A percentile compares a stretch with the other conserved stretches of the same genome.
Conservation (phyloP, 345 rosid genomes). For the Aquilaria malaccensis region DNA sequence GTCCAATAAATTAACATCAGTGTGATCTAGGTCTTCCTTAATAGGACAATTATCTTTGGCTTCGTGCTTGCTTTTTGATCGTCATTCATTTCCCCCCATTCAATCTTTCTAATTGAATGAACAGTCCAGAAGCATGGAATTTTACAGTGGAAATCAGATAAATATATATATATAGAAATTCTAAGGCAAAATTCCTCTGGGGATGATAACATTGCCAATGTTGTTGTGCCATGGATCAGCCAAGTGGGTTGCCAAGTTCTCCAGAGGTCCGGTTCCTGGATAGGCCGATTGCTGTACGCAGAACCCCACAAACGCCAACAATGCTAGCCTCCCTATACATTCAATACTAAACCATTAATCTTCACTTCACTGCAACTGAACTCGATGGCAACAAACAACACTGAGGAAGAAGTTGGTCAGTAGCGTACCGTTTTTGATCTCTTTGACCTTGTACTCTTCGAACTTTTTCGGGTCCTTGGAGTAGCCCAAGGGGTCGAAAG, state of each 20-base stretch:
- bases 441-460: constrained; percentile 85
- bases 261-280: constrained; percentile 98
- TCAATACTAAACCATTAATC: background rate
- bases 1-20: too few relatives aligned
- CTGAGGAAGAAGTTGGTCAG: background rate
- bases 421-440: constrained; percentile 74
- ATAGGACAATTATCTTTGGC: too few relatives aligned
- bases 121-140: constrained; percentile 18
- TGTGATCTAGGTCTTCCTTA: too few relatives aligned
- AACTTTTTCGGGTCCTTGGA: constrained; percentile 93
- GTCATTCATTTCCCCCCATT: background rate
- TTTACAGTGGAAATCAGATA: constrained; percentile 18
- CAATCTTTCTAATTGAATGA: constrained; percentile 1
- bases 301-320: constrained; percentile 91
- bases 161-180: background rate
- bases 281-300: constrained; percentile 95
- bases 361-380: too few relatives aligned
- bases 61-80: too few relatives aligned
- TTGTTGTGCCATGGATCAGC: constrained; percentile 99
- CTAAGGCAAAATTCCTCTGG: constrained; percentile 30
- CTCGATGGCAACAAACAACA: too few relatives aligned
- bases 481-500: constrained; percentile 94
- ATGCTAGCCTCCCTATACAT: constrained; percentile 67
- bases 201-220: constrained; percentile 74
- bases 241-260: constrained; percentile 90